phyloP scores from a whole-genome alignment of 108 stramenopile species.

The Skeletonema marinoi region DNA sequence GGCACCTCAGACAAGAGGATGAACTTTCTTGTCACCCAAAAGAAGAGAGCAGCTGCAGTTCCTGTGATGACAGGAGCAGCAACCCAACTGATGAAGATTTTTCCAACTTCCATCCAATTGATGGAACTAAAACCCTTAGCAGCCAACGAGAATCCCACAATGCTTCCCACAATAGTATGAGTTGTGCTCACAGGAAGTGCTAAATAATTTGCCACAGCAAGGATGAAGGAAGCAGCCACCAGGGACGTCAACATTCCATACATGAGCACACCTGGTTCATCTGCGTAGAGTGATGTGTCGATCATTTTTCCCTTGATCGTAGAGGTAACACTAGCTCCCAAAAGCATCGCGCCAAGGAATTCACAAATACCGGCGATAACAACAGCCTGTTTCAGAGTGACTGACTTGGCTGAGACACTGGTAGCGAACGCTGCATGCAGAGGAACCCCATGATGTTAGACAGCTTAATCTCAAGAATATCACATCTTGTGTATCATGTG shows the following conservation, averaged over 20 bases:
- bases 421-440: slow-evolving; percentile 58
- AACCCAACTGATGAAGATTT: slow-evolving; percentile 64
- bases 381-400: slow-evolving; percentile 68
- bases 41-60: slow-evolving; percentile 39
- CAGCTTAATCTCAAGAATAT: not conserved
- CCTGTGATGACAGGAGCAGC: slow-evolving; percentile 59
- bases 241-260: slow-evolving; percentile 67
- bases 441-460: not conserved
- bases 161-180: slow-evolving; percentile 60
- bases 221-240: slow-evolving; percentile 57
- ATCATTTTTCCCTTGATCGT: slow-evolving; percentile 69
- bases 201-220: slow-evolving; percentile 57
- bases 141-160: slow-evolving; percentile 65
- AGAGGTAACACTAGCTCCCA: slow-evolving; percentile 64
- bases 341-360: slow-evolving; percentile 60
- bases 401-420: slow-evolving; percentile 69
- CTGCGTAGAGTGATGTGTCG: slow-evolving; percentile 45
- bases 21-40: slow-evolving; percentile 17
- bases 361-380: slow-evolving; percentile 69
- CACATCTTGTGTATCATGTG: not conserved
- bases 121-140: slow-evolving; percentile 51
- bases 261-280: slow-evolving; percentile 57
- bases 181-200: slow-evolving; percentile 76
- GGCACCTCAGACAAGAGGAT: slow-evolving; percentile 44
- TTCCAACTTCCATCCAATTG: slow-evolving; percentile 36